Conservation (phyloP, 495 filamentous ascomycete species). For the Neurospora intermedia region DNA sequence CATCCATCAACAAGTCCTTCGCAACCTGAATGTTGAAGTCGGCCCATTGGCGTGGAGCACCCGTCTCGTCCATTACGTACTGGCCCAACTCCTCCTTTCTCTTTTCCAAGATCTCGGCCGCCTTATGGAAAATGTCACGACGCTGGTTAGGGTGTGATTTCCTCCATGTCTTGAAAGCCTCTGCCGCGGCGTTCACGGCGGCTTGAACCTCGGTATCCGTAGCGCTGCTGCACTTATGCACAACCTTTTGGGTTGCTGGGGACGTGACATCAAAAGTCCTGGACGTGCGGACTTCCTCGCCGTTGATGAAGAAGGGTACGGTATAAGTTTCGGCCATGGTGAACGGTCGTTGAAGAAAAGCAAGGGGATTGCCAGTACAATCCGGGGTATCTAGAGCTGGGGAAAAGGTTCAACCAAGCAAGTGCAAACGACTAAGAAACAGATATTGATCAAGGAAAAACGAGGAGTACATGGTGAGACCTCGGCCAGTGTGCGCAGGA, state of each 20-base stretch:
- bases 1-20: constrained; percentile 54
- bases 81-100: constrained; percentile 51
- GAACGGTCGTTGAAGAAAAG: not conserved
- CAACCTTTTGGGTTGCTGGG: constrained; percentile 49
- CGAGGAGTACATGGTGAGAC: not conserved
- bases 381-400: not conserved
- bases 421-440: not conserved
- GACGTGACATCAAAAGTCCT: constrained; percentile 56
- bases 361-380: not conserved
- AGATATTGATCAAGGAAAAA: not conserved
- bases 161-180: constrained; percentile 63
- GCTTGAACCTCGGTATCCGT: constrained; percentile 48
- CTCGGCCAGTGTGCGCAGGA: not conserved
- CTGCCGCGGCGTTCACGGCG: constrained; percentile 54
- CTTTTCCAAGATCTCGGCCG: constrained; percentile 53
- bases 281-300: constrained; percentile 49
- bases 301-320: constrained; percentile 65
- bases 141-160: constrained; percentile 49
- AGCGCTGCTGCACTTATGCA: constrained; percentile 53
- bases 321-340: constrained; percentile 18
- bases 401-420: not conserved
- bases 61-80: constrained; percentile 63
- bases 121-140: constrained; percentile 61
- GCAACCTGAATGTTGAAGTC: constrained; percentile 53
- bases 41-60: constrained; percentile 41